Base-by-base conservation (phyloP, 208 protist genomes). In the Herpetomonas tarakana region DNA sequence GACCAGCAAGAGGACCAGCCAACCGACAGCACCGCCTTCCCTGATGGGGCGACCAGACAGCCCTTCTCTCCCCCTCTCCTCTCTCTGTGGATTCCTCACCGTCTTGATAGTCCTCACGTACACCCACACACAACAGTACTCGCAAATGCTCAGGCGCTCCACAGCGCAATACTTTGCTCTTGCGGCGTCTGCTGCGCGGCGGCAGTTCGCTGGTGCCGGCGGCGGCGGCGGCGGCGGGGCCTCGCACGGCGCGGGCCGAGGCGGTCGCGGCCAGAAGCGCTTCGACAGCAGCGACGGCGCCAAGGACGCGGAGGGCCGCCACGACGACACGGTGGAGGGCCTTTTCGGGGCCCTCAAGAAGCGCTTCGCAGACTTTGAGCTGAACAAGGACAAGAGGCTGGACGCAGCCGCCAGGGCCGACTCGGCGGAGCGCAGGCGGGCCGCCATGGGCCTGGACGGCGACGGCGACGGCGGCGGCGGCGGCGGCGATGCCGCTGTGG, bases 321-420 rank as follows among this genome's bases (percentile, higher is more conserved):
- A 44, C 46, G 1, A 46, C 60, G 22, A 24, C 18, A 12, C 41
- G 14, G 30, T 49, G 9, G 54, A 28, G 2, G 66, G 74, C 11
- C 44, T 88, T 6, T 46, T 78, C 9, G 55, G 50, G 3, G 31
- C 45, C 24, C 46, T 87, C 2, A 56, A 56, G 27, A 41, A 61
- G 21, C 70, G 82, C 53, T 74, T 72, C 52, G 63, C 45, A 2
- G 78, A 79, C 3, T 83, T 79, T 44, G 68, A 78, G 65, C 55
- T 88, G 1, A 68, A 70, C 45, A 64, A 63, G 3, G 81, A 86
- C 62, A 69, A 69, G 27, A 66, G 64, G 65, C 66, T 86, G 2
- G 78, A 92, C 55, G 31, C 28, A 18, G 46, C 49, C 27, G 62
- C 46, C 31, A 28, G 30, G 1, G 57, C 35, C 35, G 35, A 41